These are phyloP conservation scores for Cinnamomum micranthum DNA, from an alignment of 164 flowering plant species.

Conservation along the genomic window DNA sequence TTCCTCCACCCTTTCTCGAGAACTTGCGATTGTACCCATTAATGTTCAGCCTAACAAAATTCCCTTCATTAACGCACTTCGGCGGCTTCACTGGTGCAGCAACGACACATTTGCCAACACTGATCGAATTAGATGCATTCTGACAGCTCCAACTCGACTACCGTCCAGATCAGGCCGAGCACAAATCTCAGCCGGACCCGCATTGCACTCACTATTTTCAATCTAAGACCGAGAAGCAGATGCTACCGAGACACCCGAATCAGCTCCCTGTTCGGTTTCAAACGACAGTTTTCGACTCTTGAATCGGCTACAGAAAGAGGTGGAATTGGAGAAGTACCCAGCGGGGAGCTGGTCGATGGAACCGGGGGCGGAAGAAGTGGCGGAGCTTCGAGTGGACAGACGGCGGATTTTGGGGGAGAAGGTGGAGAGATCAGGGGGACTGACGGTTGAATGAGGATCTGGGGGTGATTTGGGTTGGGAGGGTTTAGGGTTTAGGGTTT, in stretches of 20 bases:
- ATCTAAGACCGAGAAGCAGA: constrained; percentile 8
- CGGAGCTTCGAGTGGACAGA: constrained; percentile 5
- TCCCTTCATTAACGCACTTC: constrained; percentile 59
- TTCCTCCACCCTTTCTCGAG: constrained; percentile 21
- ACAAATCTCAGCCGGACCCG: not conserved
- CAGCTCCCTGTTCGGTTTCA: constrained; percentile 16
- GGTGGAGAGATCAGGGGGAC: constrained; percentile 2
- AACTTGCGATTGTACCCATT: constrained; percentile 62
- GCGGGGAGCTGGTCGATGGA: constrained; percentile 37
- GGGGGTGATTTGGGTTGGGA: not conserved
- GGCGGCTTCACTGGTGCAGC: not conserved
- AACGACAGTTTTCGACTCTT: constrained; percentile 30
- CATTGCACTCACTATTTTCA: not conserved
- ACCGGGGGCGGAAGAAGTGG: constrained; percentile 9
- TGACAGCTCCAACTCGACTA: constrained; percentile 15
- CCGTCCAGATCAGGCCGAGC: not conserved
- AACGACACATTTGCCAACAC: not conserved
- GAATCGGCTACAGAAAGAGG: constrained; percentile 34
- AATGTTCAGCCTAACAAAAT: constrained; percentile 80
- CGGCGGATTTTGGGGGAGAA: constrained; percentile 41
- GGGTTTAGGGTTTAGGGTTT: constrained; percentile 12
- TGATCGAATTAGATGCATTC: constrained; percentile 23
- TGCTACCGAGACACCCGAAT: not conserved
- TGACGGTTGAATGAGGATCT: constrained; percentile 4
- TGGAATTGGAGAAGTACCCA: constrained; percentile 37